Base-by-base conservation (phyloP, 768 basidiomycete genomes). In the Hortiboletus campestris region DNA sequence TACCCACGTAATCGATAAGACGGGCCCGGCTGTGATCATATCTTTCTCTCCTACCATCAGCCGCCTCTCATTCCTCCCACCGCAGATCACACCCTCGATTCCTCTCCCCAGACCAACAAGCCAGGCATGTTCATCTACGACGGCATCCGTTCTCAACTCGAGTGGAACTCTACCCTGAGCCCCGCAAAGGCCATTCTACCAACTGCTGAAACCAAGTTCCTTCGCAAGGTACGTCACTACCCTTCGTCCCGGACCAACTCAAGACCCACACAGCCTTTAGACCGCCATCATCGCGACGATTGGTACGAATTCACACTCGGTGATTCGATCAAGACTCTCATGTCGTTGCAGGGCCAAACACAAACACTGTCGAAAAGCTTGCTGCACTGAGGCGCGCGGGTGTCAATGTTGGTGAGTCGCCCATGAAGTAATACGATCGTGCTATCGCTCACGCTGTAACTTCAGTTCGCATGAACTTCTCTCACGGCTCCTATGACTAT, bases 391-490 rank as follows among this genome's bases (percentile, higher is more conserved):
- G 88, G 67, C 81, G 85, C 55, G 95, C 95, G 38, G 97, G 97
- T 68, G 91, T 99, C 74, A 98, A 98, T 80, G 89, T 99, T 71
- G 95, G 96, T 96, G 58, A 61, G 93, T 79, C 22, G 48, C 17
- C 40, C 40, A 46, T 19, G 42, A 3, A 49, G 40, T 39, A 35
- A 39, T n/a, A 7, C 22, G 17, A 22, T 58, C 14, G 25, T 42
- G 34, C 34, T 36, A 41, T 48, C 46, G 20, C 53, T 58, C 35
- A 62, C 53, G 56, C 54, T 55, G 32, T 29, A 42, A 31, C 43
- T 4, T 28, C 64, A 98, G 97, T 99, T 61, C 95, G 97, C 76
- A 98, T 99, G 97, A 99, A 99, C 83, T 99, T 98, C 74, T 98
- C 96, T 51, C 97, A 99, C 84, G 97, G 97, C 45, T 89, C 88